Evolutionary conservation across 805 yeast species (phyloP), one percentile per base, ranked within the genome.

Genomic region (Starmerella tilneyi): DNA sequence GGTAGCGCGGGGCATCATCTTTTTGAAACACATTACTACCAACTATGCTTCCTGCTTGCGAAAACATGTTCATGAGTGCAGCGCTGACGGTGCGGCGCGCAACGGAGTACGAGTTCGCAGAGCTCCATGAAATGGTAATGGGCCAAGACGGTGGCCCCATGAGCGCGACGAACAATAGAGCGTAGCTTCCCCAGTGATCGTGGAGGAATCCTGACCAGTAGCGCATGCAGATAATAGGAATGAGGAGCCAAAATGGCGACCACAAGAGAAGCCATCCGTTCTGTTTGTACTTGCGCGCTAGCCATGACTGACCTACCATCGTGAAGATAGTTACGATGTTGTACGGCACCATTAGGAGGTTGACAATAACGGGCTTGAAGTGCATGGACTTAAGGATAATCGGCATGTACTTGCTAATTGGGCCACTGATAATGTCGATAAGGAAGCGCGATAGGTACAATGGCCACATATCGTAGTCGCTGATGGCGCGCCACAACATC

Each of bases 11-110:
- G 33, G 63, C 64, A 56, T 81, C 88, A 34, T 68, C 71, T 1
- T 59, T 57, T 39, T 78, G 60, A 59, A 80, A 81, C 6, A 81
- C 68, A 54, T 79, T 74, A 7, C 77, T 64, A 3, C 76, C 63
- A 9, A 73, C 63, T 40, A 81, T 75, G 16, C 66, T 60, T 1
- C 77, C 80, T 0, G 75, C 65, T 56, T 81, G 86, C 0, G 74
- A 75, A 58, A 69, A 72, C 68, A 79, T 77, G 55, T 79, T 81
- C 56, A 74, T 78, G 38, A 80, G 46, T 0, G 85, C 77, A 0
- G 84, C 75, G 12, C 80, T 70, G 4, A 80, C 76, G 0, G 85
- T 74, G 53, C 88, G 65, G 2, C 75, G 64, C n/a, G 79, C 62
- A 22, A 80, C 81, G 1, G 79, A 68, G 58, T 75, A 73, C 9